These are phyloP conservation scores for Mycena chlorophos DNA, from an alignment of 768 basidiomycete species.

Conservation along the genomic window DNA sequence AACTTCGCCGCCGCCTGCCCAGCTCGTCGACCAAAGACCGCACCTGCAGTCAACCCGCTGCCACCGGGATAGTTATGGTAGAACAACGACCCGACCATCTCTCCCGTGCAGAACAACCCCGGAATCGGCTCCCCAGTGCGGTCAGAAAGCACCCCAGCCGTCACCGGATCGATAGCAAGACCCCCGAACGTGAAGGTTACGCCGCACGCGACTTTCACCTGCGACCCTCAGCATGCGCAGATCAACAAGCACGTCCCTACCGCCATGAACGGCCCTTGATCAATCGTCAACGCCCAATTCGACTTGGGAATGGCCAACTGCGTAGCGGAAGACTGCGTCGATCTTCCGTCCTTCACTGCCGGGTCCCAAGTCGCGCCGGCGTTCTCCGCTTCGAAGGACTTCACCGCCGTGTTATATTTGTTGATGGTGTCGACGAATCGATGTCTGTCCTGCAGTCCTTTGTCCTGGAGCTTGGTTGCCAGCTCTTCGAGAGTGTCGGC, in stretches of 20 bases:
- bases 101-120: slow-evolving; percentile 66
- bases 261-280: slow-evolving; percentile 57
- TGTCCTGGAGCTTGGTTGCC: slow-evolving; percentile 43
- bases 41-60: slow-evolving; percentile 63
- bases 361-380: slow-evolving; percentile 54
- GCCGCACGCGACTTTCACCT: slow-evolving; percentile 63
- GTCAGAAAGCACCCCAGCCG: slow-evolving; percentile 50
- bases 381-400: slow-evolving; percentile 36
- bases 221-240: neutral
- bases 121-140: slow-evolving; percentile 41
- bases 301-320: slow-evolving; percentile 54
- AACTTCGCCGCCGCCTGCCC: slow-evolving; percentile 45
- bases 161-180: slow-evolving; percentile 56
- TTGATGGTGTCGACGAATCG: slow-evolving; percentile 47
- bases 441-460: slow-evolving; percentile 47
- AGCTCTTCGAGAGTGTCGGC: slow-evolving; percentile 50
- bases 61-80: slow-evolving; percentile 71
- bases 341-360: slow-evolving; percentile 60
- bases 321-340: slow-evolving; percentile 43
- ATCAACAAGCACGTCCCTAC: slow-evolving; percentile 18
- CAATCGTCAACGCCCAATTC: slow-evolving; percentile 66
- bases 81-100: slow-evolving; percentile 67
- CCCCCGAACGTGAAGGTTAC: slow-evolving; percentile 77
- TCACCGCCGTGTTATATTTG: slow-evolving; percentile 53
- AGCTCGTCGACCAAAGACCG: slow-evolving; percentile 63